A percentile compares a stretch with the other conserved stretches of the same genome.
phyloP scores from a whole-genome alignment of 2,329 filamentous ascomycete species.

The Fusarium chlamydosporum region DNA sequence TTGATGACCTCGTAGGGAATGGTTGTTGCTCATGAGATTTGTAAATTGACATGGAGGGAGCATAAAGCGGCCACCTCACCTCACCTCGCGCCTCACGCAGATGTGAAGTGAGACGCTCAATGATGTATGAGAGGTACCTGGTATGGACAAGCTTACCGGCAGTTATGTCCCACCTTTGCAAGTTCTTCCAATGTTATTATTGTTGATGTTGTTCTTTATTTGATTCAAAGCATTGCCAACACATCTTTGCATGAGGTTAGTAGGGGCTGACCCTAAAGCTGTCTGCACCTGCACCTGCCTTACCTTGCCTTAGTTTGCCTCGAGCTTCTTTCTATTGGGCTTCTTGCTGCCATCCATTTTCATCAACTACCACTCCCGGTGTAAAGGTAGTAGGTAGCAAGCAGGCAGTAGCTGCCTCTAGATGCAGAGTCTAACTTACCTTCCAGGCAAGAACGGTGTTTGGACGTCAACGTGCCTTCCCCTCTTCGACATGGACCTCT shows the following conservation, averaged over 20 bases:
- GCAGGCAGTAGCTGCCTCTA: constrained; percentile 6
- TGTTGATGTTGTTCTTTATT: constrained; percentile 56
- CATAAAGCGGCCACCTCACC: constrained; percentile 24
- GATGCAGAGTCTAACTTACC: neutral
- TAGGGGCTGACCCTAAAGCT: constrained; percentile 53
- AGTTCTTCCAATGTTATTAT: constrained; percentile 50
- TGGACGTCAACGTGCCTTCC: constrained; percentile 32
- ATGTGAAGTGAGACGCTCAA: constrained; percentile 21
- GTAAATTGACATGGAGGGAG: constrained; percentile 21
- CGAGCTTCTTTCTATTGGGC: constrained; percentile 44
- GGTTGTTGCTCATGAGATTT: constrained; percentile 10
- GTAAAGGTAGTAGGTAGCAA: constrained; percentile 25
- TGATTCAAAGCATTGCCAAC: constrained; percentile 75
- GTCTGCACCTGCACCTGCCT: constrained; percentile 43
- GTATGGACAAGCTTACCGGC: constrained; percentile 35
- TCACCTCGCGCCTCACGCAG: neutral
- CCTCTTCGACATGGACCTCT: constrained; percentile 34
- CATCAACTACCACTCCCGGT: constrained; percentile 27
- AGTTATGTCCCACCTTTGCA: constrained; percentile 43
- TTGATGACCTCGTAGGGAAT: constrained; percentile 1
- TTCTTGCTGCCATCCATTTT: constrained; percentile 37
- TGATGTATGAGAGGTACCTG: constrained; percentile 40
- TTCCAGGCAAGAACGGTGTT: constrained; percentile 31
- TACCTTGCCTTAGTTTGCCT: constrained; percentile 46
- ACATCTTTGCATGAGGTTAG: constrained; percentile 79